Evolutionary conservation across 495 filamentous ascomycete species (phyloP).

Genomic region (Podospora appendiculata): DNA sequence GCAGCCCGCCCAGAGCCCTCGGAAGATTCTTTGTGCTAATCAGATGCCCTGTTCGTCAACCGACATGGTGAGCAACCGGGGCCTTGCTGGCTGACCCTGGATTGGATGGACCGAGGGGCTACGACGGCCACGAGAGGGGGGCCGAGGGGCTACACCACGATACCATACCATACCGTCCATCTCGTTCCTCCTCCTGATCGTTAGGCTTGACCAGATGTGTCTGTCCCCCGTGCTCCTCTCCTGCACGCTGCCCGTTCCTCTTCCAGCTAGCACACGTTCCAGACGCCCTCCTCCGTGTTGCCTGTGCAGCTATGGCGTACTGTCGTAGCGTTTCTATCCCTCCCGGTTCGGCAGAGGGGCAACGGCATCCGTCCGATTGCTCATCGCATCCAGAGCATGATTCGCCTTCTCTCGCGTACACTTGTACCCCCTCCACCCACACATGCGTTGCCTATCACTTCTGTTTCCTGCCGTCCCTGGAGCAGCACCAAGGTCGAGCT

Average conservation of each 20-base stretch:
- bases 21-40: conserved; percentile 43
- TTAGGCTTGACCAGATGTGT: no score
- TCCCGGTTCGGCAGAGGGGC: conserved; percentile 14
- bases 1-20: conserved; percentile 22
- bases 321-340: conserved; percentile 7
- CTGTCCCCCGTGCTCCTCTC: neutral
- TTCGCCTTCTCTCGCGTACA: neutral
- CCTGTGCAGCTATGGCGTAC: conserved; percentile 1
- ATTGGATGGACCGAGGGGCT: conserved; percentile 22
- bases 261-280: conserved; percentile 7
- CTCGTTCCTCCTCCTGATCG: conserved; percentile 7
- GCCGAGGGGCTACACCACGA: neutral
- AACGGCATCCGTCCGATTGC: neutral
- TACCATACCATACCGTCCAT: conserved; percentile 11
- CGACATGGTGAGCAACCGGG: conserved; percentile 16
- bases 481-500: neutral
- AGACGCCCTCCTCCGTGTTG: neutral
- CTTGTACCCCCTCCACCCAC: neutral
- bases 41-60: conserved; percentile 26
- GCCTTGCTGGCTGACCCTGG: conserved; percentile 17
- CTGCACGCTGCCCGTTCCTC: conserved; percentile 10
- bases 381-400: no score
- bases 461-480: neutral
- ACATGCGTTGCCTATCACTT: neutral
- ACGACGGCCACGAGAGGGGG: conserved; percentile 6